Base-by-base conservation (phyloP, 2,329 filamentous ascomycete species). In the Aspergillus felis region DNA sequence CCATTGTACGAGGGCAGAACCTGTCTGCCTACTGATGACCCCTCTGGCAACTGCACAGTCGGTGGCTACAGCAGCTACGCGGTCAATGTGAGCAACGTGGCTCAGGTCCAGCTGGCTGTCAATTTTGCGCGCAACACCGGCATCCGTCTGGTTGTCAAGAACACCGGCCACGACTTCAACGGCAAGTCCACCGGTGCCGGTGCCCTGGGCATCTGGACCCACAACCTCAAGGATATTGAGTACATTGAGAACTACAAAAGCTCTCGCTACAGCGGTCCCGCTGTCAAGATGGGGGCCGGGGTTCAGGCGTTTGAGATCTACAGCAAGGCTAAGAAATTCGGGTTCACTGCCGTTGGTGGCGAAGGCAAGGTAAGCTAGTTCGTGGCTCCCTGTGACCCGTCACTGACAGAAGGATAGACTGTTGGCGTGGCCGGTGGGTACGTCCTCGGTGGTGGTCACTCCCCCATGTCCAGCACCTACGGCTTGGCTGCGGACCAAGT, bases 341-440 rank as follows among this genome's bases (percentile, higher is more conserved):
- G 80, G 53, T 71, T 83, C 32, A 78, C 76, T 0, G 72, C 84
- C 4, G 79, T 87, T 0, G 81, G 81, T 0, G 84, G 84, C 3
- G 78, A 77, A 1, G 53, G 61, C 6, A 52, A 54, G 50, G 57
- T 56, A 41, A 38, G 57, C 38, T 50, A 25, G 2, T 76, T 75
- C n/a, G 77, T 77, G 10, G 12, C 12, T 14, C 12, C 12, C 12
- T 32, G 29, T 32, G 12, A 32, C 12, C 4, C 12, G 29, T 32
- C 12, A 12, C 4, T 32, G 29, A 32, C 29, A 6, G 29, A 5
- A 32, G 1, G 12, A 32, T 32, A 32, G 17, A 82, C 81, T 0
- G 84, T 87, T 5, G 84, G 84, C 8, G 65, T 84, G 10, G 80
- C 81, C 0, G 85, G 85, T 29, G 85, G 85, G 0, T 88, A 82